phyloP scores from a whole-genome alignment of 306 rosid genomes.

The Vigna hirtella region DNA sequence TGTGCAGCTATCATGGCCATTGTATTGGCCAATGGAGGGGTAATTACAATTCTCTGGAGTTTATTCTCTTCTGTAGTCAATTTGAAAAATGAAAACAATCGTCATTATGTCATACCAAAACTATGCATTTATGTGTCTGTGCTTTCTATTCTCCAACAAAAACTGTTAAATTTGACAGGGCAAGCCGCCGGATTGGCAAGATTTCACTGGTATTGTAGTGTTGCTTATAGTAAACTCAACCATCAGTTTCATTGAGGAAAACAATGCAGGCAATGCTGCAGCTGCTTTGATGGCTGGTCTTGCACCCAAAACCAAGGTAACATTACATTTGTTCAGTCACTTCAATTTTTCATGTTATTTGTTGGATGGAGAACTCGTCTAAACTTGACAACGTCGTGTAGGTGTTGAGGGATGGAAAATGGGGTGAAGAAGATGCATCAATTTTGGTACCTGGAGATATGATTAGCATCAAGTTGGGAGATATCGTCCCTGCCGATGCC shows the following conservation, averaged over 20 bases:
- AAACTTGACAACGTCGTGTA: conserved; percentile 12
- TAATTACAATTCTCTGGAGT: conserved; percentile 35
- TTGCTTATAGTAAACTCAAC: conserved; percentile 76
- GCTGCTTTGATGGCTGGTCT: conserved; percentile 95
- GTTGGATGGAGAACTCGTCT: no score
- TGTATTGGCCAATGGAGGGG: conserved; percentile 89
- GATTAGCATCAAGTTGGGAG: conserved; percentile 87
- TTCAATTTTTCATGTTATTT: not conserved
- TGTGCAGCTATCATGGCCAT: conserved; percentile 87
- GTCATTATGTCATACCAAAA: no score
- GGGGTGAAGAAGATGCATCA: conserved; percentile 77
- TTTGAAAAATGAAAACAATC: not conserved
- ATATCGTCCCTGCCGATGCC: conserved; percentile 85
- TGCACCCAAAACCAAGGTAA: conserved; percentile 91
- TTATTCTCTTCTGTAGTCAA: not conserved
- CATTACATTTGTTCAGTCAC: not conserved
- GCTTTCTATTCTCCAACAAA: not conserved
- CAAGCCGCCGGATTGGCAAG: conserved; percentile 86
- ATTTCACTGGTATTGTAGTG: conserved; percentile 74
- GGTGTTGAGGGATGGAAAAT: conserved; percentile 81
- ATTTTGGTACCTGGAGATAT: conserved; percentile 89
- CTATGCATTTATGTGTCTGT: not conserved
- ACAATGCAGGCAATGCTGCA: conserved; percentile 90
- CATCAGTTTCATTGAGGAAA: conserved; percentile 85
- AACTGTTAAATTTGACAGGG: conserved; percentile 54